These are phyloP conservation scores for Penicillium brevicompactum DNA, from an alignment of 2,329 filamentous ascomycete species.

Conservation along the genomic window DNA sequence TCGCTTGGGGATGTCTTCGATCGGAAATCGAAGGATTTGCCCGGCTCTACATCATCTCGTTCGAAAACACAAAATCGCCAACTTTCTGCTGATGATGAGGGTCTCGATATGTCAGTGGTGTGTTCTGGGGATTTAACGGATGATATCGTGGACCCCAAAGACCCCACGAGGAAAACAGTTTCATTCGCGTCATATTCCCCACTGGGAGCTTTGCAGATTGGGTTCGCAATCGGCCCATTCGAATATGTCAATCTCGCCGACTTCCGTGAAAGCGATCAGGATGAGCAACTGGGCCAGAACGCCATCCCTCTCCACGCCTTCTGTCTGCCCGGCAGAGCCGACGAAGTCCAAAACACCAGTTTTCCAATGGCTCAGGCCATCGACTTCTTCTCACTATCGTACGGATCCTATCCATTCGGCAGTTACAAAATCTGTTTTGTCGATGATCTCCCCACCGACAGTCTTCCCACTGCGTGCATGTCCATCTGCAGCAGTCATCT, in stretches of 20 bases:
- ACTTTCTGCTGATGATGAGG: slow-evolving; percentile 75
- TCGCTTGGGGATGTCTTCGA: slow-evolving; percentile 77
- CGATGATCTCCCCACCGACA: slow-evolving; percentile 79
- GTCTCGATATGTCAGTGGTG: slow-evolving; percentile 84
- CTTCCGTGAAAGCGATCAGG: slow-evolving; percentile 86
- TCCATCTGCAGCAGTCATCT: slow-evolving; percentile 85
- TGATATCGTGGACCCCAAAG: slow-evolving; percentile 74
- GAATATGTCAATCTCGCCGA: slow-evolving; percentile 88
- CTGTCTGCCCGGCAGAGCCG: slow-evolving; percentile 78
- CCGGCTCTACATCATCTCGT: slow-evolving; percentile 19
- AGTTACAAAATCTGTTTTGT: slow-evolving; percentile 94
- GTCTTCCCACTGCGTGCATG: slow-evolving; percentile 76
- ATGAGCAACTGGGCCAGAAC: slow-evolving; percentile 85
- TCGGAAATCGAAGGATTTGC: slow-evolving; percentile 31
- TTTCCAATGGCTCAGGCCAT: slow-evolving; percentile 80
- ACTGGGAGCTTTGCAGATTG: slow-evolving; percentile 83
- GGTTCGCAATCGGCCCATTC: slow-evolving; percentile 92
- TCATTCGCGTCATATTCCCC: slow-evolving; percentile 77
- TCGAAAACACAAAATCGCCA: slow-evolving; percentile 36
- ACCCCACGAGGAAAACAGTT: slow-evolving; percentile 82
- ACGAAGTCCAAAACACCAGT: slow-evolving; percentile 85
- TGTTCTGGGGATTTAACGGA: slow-evolving; percentile 89
- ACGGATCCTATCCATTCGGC: slow-evolving; percentile 86
- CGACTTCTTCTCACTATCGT: slow-evolving; percentile 87
- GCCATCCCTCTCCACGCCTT: slow-evolving; percentile 89